These are phyloP conservation scores for Hypoxylon sp. DNA, from an alignment of 2,329 filamentous ascomycete genomes.

Conservation along the genomic window DNA sequence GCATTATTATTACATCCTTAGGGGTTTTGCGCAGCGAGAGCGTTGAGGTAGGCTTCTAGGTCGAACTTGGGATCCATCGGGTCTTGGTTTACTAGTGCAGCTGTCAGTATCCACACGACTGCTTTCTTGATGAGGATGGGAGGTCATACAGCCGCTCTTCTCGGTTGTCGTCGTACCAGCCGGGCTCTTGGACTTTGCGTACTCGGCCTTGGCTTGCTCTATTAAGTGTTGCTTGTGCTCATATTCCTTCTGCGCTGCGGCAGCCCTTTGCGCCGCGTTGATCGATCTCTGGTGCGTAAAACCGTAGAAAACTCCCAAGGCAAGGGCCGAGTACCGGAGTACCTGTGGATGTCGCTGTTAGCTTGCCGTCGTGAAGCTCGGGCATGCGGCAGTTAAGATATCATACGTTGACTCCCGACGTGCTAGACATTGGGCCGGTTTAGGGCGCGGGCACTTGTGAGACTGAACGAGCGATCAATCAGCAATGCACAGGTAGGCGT, in stretches of 20 bases:
- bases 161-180: constrained; percentile 51
- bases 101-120: constrained; percentile 34
- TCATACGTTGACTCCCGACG: constrained; percentile 76
- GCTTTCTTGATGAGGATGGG: constrained; percentile 16
- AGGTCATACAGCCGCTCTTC: constrained; percentile 54
- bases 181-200: constrained; percentile 78
- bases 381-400: constrained; percentile 50
- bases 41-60: constrained; percentile 84
- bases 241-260: constrained; percentile 83
- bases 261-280: constrained; percentile 75
- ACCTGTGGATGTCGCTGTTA: constrained; percentile 70
- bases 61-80: constrained; percentile 91
- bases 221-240: constrained; percentile 93
- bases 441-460: constrained; percentile 57
- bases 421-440: constrained; percentile 69
- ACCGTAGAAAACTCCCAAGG: constrained; percentile 93
- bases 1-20: constrained; percentile 52
- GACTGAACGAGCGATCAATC: constrained; percentile 38
- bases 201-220: constrained; percentile 91
- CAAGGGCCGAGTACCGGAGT: constrained; percentile 95
- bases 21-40: constrained; percentile 67
- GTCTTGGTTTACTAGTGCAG: constrained; percentile 74
- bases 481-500: constrained; percentile 52
- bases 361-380: constrained; percentile 17
- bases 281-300: constrained; percentile 92